These are phyloP conservation scores for Erigeron philadelphicus DNA, from an alignment of 140 eudicot species.

Conservation along the genomic window DNA sequence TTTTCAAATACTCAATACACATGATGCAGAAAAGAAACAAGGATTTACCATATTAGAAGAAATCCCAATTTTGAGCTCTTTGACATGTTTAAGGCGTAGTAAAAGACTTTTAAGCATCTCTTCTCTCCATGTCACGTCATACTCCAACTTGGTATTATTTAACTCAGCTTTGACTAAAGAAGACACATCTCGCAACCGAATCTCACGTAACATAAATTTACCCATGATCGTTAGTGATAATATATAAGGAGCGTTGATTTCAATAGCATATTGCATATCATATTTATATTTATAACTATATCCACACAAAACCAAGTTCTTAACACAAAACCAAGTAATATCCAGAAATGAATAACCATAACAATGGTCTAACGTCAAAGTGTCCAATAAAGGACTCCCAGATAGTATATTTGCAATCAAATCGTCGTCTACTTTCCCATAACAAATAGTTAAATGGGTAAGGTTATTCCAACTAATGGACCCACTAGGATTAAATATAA, in stretches of 20 bases:
- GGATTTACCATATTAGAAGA: background rate
- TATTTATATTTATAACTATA: no score
- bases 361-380: background rate
- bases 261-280: no score
- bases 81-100: background rate
- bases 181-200: background rate
- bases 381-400: background rate
- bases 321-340: background rate
- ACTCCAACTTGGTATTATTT: background rate
- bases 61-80: background rate
- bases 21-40: background rate
- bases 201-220: background rate
- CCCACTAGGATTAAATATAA: background rate
- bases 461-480: background rate
- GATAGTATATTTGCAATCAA: background rate
- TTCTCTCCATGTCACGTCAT: background rate
- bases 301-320: background rate
- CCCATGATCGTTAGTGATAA: background rate
- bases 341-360: background rate
- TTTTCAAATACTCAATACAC: no score
- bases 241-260: no score
- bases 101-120: background rate
- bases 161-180: constrained; percentile 8
- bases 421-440: background rate
- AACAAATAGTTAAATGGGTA: no score